A percentile compares a stretch with the other conserved stretches of the same genome.
Evolutionary conservation across 192 early-diverging fungal species (phyloP).

Genomic region (Linnemannia hyalina): DNA sequence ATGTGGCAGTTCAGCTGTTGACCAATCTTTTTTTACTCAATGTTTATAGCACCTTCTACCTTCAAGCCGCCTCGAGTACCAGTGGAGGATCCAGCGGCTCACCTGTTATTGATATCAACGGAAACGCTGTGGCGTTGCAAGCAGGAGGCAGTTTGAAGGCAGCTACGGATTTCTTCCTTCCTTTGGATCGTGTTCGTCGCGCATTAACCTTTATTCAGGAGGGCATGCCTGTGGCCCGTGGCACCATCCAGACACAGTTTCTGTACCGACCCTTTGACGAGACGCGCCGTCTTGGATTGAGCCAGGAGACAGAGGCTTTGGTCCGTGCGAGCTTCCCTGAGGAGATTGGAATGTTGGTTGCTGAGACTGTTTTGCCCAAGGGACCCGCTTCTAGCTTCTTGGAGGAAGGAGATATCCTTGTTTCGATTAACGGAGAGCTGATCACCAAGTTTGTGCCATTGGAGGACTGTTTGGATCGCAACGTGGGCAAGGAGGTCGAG

Average conservation of each 20-base stretch:
- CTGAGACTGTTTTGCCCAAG: conserved; percentile 79
- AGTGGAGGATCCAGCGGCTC: conserved; percentile 83
- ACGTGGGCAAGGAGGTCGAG: conserved; percentile 69
- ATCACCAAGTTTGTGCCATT: conserved; percentile 89
- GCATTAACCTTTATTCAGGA: conserved; percentile 67
- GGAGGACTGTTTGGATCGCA: conserved; percentile 78
- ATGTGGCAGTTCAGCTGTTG: neutral
- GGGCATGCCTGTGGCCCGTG: conserved; percentile 66
- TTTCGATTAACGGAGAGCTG: conserved; percentile 75
- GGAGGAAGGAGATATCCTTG: conserved; percentile 83
- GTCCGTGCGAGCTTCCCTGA: conserved; percentile 69
- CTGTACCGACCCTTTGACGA: conserved; percentile 84
- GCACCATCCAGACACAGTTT: conserved; percentile 82
- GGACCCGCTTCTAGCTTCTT: conserved; percentile 75
- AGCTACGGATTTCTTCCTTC: conserved; percentile 90
- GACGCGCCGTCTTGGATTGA: conserved; percentile 76
- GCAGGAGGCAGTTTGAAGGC: conserved; percentile 79
- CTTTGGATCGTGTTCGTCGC: conserved; percentile 78
- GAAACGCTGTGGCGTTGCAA: conserved; percentile 85
- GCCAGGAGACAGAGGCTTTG: conserved; percentile 70
- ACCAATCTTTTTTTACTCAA: neutral
- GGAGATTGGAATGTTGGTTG: conserved; percentile 87
- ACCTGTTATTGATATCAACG: conserved; percentile 86
- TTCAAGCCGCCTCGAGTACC: conserved; percentile 84
- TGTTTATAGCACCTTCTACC: conserved; percentile 64